Percentiles rank a stretch among this genome's conserved stretches.
Evolutionary conservation across 495 filamentous ascomycete genomes (phyloP).

Genomic region (Jackrogersella minutella): DNA sequence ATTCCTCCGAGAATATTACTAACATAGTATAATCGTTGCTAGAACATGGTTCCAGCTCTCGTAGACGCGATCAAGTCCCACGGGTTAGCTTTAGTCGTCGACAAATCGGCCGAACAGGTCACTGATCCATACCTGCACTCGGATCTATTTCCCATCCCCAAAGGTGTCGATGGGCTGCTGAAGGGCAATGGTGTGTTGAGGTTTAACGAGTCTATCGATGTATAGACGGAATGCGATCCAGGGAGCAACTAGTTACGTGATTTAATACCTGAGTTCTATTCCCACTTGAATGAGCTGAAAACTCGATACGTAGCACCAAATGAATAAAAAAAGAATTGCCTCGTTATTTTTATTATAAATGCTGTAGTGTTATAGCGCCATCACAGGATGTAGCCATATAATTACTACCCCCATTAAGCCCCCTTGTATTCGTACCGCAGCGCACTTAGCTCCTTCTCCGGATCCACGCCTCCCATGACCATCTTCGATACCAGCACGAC

Average conservation of each 20-base stretch:
- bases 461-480: slow-evolving; percentile 64
- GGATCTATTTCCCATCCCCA: slow-evolving; percentile 58
- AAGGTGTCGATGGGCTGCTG: slow-evolving; percentile 86
- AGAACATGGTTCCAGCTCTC: slow-evolving; percentile 93
- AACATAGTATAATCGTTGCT: slow-evolving; percentile 12
- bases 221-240: slow-evolving; percentile 58
- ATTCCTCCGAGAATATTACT: slow-evolving; percentile 3
- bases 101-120: slow-evolving; percentile 67
- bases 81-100: slow-evolving; percentile 90
- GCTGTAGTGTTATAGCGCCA: no score
- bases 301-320: neutral
- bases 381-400: no score
- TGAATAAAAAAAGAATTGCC: neutral
- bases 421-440: slow-evolving; percentile 69
- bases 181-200: slow-evolving; percentile 84
- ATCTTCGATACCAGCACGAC: slow-evolving; percentile 59
- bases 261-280: neutral
- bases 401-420: slow-evolving; percentile 58
- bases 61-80: slow-evolving; percentile 93
- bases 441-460: slow-evolving; percentile 58
- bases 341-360: neutral
- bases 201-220: slow-evolving; percentile 95
- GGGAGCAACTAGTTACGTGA: neutral
- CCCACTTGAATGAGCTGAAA: slow-evolving; percentile 3
- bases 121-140: slow-evolving; percentile 38